These are phyloP conservation scores for Mortierella alpina DNA, from an alignment of 192 early-diverging fungal genomes.

Conservation along the genomic window DNA sequence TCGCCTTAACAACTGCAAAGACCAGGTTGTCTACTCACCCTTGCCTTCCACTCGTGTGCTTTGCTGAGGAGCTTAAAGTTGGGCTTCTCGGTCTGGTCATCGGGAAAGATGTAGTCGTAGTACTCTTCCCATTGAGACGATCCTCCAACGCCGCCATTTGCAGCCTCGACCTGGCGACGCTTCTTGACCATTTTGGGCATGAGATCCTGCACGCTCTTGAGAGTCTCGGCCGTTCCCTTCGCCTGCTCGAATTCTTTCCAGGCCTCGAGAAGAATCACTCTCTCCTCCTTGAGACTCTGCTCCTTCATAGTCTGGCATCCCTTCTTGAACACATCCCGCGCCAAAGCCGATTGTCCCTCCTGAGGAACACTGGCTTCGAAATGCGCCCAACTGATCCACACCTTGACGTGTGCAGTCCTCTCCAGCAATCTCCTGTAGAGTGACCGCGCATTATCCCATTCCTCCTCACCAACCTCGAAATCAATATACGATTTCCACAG, in stretches of 20 bases:
- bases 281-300: constrained; percentile 84
- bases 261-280: constrained; percentile 88
- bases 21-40: not conserved
- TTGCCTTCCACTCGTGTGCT: constrained; percentile 85
- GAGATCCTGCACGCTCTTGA: constrained; percentile 72
- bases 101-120: constrained; percentile 98
- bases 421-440: constrained; percentile 89
- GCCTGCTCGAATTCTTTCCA: constrained; percentile 90
- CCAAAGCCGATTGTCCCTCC: constrained; percentile 62
- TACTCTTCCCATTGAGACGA: constrained; percentile 93
- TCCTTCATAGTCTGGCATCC: constrained; percentile 79
- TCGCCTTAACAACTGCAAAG: not conserved
- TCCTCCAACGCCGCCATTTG: constrained; percentile 51
- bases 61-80: constrained; percentile 92
- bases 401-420: constrained; percentile 95
- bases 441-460: constrained; percentile 79
- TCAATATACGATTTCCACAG: constrained; percentile 99
- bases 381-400: constrained; percentile 94
- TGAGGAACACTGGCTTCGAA: constrained; percentile 82
- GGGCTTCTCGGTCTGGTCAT: constrained; percentile 88
- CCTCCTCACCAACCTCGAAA: constrained; percentile 87
- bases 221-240: constrained; percentile 63
- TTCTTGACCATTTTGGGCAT: constrained; percentile 95
- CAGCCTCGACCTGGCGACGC: constrained; percentile 74
- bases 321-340: constrained; percentile 81